phyloP scores from a whole-genome alignment of 2,329 filamentous ascomycete genomes.

The Trichoderma simmonsii region DNA sequence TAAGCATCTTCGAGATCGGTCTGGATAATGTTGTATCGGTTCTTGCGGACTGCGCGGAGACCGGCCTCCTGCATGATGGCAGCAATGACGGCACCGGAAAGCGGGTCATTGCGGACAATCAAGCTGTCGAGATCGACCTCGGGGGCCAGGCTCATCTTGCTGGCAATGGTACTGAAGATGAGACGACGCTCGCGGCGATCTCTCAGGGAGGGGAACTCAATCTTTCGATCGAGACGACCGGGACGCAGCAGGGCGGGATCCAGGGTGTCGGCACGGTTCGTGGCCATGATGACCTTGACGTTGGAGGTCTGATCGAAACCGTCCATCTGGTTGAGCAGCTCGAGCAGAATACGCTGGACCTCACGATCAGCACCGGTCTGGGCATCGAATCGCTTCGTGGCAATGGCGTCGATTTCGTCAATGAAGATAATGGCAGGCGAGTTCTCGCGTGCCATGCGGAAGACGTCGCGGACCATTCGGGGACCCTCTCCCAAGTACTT shows the following conservation, averaged over 20 bases:
- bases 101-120: conserved; percentile 93
- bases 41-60: conserved; percentile 90
- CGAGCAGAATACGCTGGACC: conserved; percentile 95
- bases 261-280: conserved; percentile 94
- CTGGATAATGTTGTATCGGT: conserved; percentile 99
- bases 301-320: conserved; percentile 98
- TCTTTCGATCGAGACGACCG: conserved; percentile 94
- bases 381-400: conserved; percentile 97
- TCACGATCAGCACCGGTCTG: conserved; percentile 97
- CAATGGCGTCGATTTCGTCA: conserved; percentile 98
- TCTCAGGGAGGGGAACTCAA: conserved; percentile 93
- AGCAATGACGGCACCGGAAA: conserved; percentile 93
- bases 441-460: conserved; percentile 98
- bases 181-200: conserved; percentile 92
- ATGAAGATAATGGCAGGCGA: conserved; percentile 99
- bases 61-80: conserved; percentile 99
- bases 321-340: conserved; percentile 99
- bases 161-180: conserved; percentile 95
- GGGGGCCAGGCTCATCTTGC: conserved; percentile 94
- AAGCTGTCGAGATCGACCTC: conserved; percentile 95
- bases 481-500: conserved; percentile 98
- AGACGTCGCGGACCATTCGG: conserved; percentile 98
- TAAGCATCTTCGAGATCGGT: conserved; percentile 95
- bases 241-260: conserved; percentile 93
- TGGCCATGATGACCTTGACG: conserved; percentile 99